Percentiles rank a stretch among this genome's conserved stretches.
These are phyloP conservation scores for Mitragyna speciosa DNA, from an alignment of 257 asterid species.

Conservation along the genomic window DNA sequence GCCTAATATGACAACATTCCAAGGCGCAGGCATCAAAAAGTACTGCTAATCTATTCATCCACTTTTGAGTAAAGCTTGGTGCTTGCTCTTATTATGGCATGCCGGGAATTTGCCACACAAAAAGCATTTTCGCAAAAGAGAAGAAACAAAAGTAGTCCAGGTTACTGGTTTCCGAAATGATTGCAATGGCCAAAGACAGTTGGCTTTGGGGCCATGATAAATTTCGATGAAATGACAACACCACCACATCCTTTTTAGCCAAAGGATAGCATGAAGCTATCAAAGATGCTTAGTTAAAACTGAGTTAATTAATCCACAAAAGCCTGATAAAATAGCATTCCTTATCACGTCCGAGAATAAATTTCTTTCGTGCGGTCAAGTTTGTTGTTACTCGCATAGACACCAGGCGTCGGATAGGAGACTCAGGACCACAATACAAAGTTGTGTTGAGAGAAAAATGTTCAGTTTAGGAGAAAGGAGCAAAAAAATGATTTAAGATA, in stretches of 20 bases:
- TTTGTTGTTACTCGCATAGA: background rate
- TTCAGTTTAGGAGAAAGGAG: background rate
- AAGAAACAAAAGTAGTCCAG: background rate
- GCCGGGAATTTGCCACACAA: background rate
- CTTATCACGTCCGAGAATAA: too few species aligned
- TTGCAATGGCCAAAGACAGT: background rate
- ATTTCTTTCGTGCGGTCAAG: too few species aligned
- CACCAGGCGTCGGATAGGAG: background rate
- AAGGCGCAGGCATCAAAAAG: background rate
- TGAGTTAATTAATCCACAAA: background rate
- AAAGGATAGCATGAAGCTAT: background rate
- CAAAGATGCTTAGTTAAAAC: background rate
- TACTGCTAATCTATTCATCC: background rate
- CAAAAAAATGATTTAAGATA: background rate
- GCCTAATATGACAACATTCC: conserved; percentile 10
- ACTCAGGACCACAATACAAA: background rate
- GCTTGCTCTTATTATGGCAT: background rate
- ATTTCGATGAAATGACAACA: background rate
- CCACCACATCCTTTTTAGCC: background rate
- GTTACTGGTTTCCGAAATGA: background rate
- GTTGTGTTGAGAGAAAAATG: background rate
- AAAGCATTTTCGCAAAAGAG: background rate
- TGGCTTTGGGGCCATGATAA: conserved; percentile 6
- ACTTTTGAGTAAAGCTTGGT: background rate
- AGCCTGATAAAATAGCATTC: too few species aligned